Percentiles rank a stretch among this genome's conserved stretches.
Conservation (phyloP, 2,329 filamentous ascomycete genomes). For the Pseudomassariella vexata region DNA sequence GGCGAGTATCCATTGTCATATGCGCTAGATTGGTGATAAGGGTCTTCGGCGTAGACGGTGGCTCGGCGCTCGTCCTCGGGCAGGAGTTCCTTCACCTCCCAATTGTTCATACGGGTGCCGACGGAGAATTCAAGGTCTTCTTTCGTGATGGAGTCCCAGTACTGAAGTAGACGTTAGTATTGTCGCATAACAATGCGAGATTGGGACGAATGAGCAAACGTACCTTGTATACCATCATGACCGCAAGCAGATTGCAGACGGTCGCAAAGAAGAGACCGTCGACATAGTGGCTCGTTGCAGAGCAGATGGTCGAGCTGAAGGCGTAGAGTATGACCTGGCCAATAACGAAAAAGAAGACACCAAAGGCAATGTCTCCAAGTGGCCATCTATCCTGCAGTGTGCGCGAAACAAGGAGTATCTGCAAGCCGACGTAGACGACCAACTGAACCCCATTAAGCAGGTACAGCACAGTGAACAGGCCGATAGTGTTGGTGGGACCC, state of each 20-base stretch:
- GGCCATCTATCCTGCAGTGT: conserved; percentile 96
- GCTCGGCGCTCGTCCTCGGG: conserved; percentile 72
- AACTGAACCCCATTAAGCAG: conserved; percentile 84
- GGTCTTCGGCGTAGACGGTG: conserved; percentile 66
- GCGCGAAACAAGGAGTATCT: conserved; percentile 80
- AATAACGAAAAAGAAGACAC: conserved; percentile 82
- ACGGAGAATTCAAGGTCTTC: conserved; percentile 98
- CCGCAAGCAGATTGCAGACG: conserved; percentile 83
- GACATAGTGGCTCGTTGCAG: conserved; percentile 80
- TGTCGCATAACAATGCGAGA: no score
- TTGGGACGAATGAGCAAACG: no score
- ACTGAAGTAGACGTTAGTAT: conserved; percentile 48
- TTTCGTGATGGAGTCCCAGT: conserved; percentile 98
- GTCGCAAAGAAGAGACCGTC: conserved; percentile 94
- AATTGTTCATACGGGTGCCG: conserved; percentile 90
- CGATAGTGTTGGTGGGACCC: conserved; percentile 77
- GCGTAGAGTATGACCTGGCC: conserved; percentile 92
- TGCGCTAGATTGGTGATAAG: conserved; percentile 39
- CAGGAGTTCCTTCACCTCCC: conserved; percentile 92
- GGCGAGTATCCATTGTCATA: conserved; percentile 47
- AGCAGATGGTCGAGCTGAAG: conserved; percentile 80
- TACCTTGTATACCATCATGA: conserved; percentile 99
- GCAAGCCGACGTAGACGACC: conserved; percentile 78
- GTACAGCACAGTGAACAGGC: conserved; percentile 87
- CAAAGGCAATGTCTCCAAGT: conserved; percentile 84